A percentile compares a stretch with the other conserved stretches of the same genome.
Conservation (phyloP, 495 filamentous ascomycete genomes). For the Xylaria cubensis region DNA sequence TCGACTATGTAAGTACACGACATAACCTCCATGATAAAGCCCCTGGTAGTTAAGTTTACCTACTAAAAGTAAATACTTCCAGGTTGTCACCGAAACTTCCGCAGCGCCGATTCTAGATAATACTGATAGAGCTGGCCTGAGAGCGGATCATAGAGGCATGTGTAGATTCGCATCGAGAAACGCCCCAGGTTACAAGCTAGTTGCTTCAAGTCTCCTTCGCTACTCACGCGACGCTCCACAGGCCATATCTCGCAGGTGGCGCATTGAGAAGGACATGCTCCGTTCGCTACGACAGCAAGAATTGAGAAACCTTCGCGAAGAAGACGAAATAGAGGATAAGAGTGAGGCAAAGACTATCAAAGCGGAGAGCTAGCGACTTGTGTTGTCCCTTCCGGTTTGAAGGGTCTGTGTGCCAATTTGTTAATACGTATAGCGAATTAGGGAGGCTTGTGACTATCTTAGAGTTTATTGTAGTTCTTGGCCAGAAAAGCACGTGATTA, state of each 20-base stretch:
- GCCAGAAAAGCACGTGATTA: neutral
- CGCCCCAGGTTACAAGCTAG: conserved; percentile 16
- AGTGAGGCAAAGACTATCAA: neutral
- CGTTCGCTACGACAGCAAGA: conserved; percentile 18
- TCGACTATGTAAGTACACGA: conserved; percentile 34
- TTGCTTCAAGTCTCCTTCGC: conserved; percentile 11
- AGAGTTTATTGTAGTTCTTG: neutral
- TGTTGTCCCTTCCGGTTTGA: neutral
- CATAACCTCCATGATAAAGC: neutral
- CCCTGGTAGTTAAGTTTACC: neutral
- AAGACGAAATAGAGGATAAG: neutral
- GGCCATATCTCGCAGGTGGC: conserved; percentile 15
- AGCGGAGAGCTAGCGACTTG: neutral
- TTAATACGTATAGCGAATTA: neutral
- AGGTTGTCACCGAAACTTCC: conserved; percentile 41
- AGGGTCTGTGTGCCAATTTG: neutral
- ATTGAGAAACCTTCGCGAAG: conserved; percentile 1
- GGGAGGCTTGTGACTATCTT: neutral
- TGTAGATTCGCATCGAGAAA: conserved; percentile 22
- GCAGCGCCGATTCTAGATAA: conserved; percentile 47
- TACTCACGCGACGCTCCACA: conserved; percentile 20
- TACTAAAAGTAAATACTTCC: neutral
- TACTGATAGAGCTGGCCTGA: conserved; percentile 42
- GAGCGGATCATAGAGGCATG: conserved; percentile 34
- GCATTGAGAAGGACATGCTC: neutral